Evolutionary conservation across 2,329 filamentous ascomycete species (phyloP), one percentile per base, ranked within the genome.

Genomic region (Arthrinium puccinioides): DNA sequence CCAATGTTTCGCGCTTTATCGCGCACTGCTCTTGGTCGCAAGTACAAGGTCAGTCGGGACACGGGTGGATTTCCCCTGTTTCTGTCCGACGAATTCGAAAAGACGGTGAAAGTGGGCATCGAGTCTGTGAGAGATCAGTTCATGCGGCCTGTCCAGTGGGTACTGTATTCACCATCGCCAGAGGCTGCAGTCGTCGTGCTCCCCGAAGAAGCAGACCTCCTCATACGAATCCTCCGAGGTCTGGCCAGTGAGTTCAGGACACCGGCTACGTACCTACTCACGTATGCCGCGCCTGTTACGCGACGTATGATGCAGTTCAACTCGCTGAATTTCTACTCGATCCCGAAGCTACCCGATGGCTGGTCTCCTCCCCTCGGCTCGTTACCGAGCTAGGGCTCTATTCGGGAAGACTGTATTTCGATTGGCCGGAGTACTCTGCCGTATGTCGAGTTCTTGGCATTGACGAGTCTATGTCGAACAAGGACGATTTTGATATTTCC

Each of bases 231-330:
- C 1, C 44, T 80, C 9, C 52, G 53, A 1, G 36, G 37, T 1
- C 28, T 19, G 1, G 21, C 35, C 2, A 41, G 8, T 9, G 21
- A 21, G 6, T 21, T 28, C 11, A 9, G 16, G n/a, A 40, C 39
- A 3, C 25, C 7, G 1, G 24, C 35, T 2, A 64, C 66, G 0
- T 63, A 72, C 38, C 57, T 84, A 0, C 47, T 82, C 1, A 57
- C 65, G 0, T 84, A 84, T 41, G 64, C 78, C 0, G 70, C 79
- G 0, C 75, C 81, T 0, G 64, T 79, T 0, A 81, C 79, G 0
- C 64, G 67, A 21, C 61, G 64, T 2, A 84, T 84, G 79, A 50
- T 72, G 0, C 58, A 66, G 5, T 82, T 84, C 55, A 74, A 77
- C 45, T 45, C 53, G 1, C 53, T 84, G 0, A 47, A 49, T 0